Conservation (phyloP, 306 rosid genomes). For the Trifolium repens region DNA sequence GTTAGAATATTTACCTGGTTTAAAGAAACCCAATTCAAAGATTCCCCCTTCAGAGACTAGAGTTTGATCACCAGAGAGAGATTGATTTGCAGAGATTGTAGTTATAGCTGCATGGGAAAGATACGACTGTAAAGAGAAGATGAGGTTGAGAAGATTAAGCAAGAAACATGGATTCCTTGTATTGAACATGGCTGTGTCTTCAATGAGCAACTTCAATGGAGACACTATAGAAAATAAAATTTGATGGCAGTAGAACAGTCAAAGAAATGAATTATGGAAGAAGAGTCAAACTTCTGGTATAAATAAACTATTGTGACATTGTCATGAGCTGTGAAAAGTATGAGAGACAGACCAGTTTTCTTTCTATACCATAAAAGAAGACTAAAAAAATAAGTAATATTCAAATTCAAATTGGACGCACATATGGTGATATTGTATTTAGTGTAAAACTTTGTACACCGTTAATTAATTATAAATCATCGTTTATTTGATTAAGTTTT, state of each 20-base stretch:
- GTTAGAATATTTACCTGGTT: slow-evolving; percentile 51
- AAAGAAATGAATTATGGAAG: too few species aligned
- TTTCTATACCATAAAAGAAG: too few species aligned
- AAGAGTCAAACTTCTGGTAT: background rate
- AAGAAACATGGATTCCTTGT: slow-evolving; percentile 5
- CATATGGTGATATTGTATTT: too few species aligned
- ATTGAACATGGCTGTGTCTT: slow-evolving; percentile 34
- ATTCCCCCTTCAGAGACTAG: slow-evolving; percentile 44
- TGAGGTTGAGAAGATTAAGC: slow-evolving; percentile 39
- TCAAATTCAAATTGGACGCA: too few species aligned
- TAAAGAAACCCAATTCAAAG: slow-evolving; percentile 62
- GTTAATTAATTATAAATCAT: too few species aligned
- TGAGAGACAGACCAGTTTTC: too few species aligned
- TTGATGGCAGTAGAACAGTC: background rate
- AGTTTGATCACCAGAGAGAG: slow-evolving; percentile 62
- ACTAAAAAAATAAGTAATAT: too few species aligned
- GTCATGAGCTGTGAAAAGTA: too few species aligned
- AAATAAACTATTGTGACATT: too few species aligned
- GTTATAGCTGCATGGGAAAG: slow-evolving; percentile 45
- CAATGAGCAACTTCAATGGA: background rate
- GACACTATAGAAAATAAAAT: background rate
- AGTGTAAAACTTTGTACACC: too few species aligned
- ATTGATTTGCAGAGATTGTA: slow-evolving; percentile 49
- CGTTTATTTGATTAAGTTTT: too few species aligned
- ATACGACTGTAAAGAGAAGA: slow-evolving; percentile 24